phyloP scores from a whole-genome alignment of 345 rosid genomes.

The Linum tenue region DNA sequence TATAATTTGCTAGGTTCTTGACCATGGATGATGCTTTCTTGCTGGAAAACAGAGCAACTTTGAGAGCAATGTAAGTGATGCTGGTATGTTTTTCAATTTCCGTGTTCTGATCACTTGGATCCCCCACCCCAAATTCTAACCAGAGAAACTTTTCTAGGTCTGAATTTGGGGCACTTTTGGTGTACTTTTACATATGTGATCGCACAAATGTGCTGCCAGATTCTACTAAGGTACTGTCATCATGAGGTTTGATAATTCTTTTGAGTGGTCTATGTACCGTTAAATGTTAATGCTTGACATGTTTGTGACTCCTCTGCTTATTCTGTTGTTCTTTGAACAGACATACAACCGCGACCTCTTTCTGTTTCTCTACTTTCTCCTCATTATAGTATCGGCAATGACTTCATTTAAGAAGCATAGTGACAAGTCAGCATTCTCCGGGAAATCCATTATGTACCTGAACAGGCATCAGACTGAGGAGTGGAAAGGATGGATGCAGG shows the following conservation, averaged over 20 bases:
- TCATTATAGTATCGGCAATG: slow-evolving; percentile 78
- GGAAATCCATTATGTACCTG: slow-evolving; percentile 75
- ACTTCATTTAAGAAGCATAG: slow-evolving; percentile 75
- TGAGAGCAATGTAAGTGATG: slow-evolving; percentile 74
- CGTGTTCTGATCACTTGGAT: neutral
- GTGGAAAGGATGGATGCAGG: slow-evolving; percentile 99
- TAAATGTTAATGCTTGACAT: neutral
- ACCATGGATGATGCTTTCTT: slow-evolving; percentile 91
- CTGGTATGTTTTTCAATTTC: neutral
- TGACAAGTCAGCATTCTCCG: slow-evolving; percentile 74
- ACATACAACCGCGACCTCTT: slow-evolving; percentile 90
- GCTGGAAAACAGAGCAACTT: slow-evolving; percentile 74
- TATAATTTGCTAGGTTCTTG: slow-evolving; percentile 52
- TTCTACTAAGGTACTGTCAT: slow-evolving; percentile 57
- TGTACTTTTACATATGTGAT: slow-evolving; percentile 77
- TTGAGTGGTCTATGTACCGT: neutral
- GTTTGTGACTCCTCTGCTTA: slow-evolving; percentile 7
- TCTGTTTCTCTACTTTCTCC: slow-evolving; percentile 73
- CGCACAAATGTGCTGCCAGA: slow-evolving; percentile 66
- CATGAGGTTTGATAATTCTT: too few relatives aligned
- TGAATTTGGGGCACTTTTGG: slow-evolving; percentile 66
- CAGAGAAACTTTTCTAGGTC: slow-evolving; percentile 44
- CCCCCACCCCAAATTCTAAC: slow-evolving; percentile 11
- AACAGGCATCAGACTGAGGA: slow-evolving; percentile 92
- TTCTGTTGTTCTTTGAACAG: slow-evolving; percentile 40